Percentiles rank a stretch among this genome's conserved stretches.
These are phyloP conservation scores for Didymella arachidicola DNA, from an alignment of 2,329 filamentous ascomycete species.

Conservation along the genomic window DNA sequence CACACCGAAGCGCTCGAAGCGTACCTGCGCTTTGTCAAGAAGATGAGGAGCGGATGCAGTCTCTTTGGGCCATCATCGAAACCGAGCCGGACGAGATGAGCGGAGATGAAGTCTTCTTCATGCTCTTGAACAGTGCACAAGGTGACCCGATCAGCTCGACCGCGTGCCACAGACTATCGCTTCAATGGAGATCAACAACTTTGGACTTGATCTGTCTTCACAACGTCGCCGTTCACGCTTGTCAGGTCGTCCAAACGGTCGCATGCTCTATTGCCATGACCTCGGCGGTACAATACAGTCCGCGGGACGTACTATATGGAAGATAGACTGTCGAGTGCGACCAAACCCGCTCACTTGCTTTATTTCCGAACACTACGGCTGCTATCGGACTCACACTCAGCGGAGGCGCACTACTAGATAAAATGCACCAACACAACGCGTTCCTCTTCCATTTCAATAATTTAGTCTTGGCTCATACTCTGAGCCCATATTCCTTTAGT, in stretches of 20 bases:
- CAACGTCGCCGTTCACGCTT: not conserved
- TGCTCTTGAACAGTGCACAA: not conserved
- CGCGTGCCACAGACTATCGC: not conserved
- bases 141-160: not conserved
- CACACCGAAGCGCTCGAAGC: slow-evolving; percentile 36
- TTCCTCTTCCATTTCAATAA: not conserved
- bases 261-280: not conserved
- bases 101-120: not conserved
- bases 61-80: slow-evolving; percentile 32
- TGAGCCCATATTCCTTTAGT: not conserved
- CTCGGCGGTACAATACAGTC: not conserved
- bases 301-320: not conserved
- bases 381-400: not conserved
- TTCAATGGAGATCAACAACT: not conserved
- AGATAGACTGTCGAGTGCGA: not conserved
- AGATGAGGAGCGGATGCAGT: slow-evolving; percentile 31
- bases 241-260: not conserved
- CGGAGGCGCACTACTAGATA: too few relatives aligned
- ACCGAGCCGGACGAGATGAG: slow-evolving; percentile 6
- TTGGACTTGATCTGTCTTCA: not conserved
- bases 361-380: not conserved
- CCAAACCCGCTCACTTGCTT: not conserved
- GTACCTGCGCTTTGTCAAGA: slow-evolving; percentile 37
- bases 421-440: too few relatives aligned
- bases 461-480: not conserved